These are phyloP conservation scores for Cercospora janseana DNA, from an alignment of 2,329 filamentous ascomycete species.

Conservation along the genomic window DNA sequence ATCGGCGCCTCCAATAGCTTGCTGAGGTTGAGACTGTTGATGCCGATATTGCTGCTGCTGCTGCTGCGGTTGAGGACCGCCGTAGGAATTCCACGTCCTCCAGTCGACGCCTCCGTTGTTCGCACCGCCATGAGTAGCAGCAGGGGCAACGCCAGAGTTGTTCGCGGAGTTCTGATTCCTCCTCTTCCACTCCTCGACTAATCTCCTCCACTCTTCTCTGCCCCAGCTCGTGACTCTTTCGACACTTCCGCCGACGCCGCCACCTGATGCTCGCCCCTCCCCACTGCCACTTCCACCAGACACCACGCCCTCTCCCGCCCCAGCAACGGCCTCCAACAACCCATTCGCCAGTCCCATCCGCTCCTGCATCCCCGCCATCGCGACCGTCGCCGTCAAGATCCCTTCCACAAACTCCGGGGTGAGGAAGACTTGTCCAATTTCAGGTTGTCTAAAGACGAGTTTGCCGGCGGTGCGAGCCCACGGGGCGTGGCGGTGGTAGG, in stretches of 20 bases:
- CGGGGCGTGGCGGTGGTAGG: constrained; percentile 10
- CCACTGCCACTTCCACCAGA: background rate
- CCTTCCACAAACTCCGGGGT: constrained; percentile 17
- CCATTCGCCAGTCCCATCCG: constrained; percentile 13
- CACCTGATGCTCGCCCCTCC: background rate
- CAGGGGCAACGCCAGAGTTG: too few relatives aligned
- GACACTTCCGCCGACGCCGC: background rate
- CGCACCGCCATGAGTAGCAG: too few relatives aligned
- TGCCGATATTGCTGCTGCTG: constrained; percentile 2
- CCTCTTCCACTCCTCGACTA: constrained; percentile 2
- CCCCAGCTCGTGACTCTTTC: background rate
- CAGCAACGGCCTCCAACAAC: constrained; percentile 7
- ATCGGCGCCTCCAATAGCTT: background rate
- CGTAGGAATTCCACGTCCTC: background rate
- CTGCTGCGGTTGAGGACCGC: background rate
- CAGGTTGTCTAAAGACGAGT: constrained; percentile 3
- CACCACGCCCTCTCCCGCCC: background rate
- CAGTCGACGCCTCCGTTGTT: constrained; percentile 1
- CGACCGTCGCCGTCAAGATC: constrained; percentile 13
- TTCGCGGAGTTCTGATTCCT: background rate
- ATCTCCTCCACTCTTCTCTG: background rate
- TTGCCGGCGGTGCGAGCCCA: constrained; percentile 12
- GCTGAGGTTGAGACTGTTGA: background rate
- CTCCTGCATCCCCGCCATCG: constrained; percentile 20
- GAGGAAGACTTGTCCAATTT: constrained; percentile 1